Percentiles rank a stretch among this genome's conserved stretches.
Conservation (phyloP, 371 early-diverging fungal genomes). For the Lichtheimia ornata region DNA sequence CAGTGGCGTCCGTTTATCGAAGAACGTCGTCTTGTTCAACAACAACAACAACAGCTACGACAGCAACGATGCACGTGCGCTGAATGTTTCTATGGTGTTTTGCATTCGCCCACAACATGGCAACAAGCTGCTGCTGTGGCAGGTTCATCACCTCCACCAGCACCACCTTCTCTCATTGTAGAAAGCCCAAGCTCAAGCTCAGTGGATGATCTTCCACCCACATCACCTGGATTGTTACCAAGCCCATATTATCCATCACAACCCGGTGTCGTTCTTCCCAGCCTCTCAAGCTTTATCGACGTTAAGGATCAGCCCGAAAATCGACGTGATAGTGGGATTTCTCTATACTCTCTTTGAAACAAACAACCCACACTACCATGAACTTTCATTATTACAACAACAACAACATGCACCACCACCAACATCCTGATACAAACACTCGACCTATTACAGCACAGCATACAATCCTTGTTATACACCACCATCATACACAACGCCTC, state of each 20-base stretch:
- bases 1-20: slow-evolving; percentile 54
- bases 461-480: too few species aligned
- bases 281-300: slow-evolving; percentile 23
- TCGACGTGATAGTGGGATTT: slow-evolving; percentile 30
- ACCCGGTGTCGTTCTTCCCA: slow-evolving; percentile 24
- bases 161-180: slow-evolving; percentile 19
- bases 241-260: neutral
- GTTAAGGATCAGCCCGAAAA: neutral
- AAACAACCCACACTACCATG: neutral
- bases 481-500: too few species aligned
- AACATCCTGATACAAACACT: too few species aligned
- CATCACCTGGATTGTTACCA: neutral
- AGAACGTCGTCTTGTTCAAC: slow-evolving; percentile 37
- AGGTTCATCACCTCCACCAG: slow-evolving; percentile 20
- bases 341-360: slow-evolving; percentile 21
- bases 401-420: too few species aligned
- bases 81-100: slow-evolving; percentile 14
- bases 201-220: neutral
- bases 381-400: too few species aligned
- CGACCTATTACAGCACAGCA: too few species aligned
- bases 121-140: neutral
- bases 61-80: slow-evolving; percentile 20
- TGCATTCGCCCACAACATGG: neutral
- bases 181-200: neutral
- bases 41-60: slow-evolving; percentile 30